Percentiles rank a stretch among this genome's conserved stretches.
Conservation (phyloP, 257 asterid genomes). For the Coffea eugenioides region DNA sequence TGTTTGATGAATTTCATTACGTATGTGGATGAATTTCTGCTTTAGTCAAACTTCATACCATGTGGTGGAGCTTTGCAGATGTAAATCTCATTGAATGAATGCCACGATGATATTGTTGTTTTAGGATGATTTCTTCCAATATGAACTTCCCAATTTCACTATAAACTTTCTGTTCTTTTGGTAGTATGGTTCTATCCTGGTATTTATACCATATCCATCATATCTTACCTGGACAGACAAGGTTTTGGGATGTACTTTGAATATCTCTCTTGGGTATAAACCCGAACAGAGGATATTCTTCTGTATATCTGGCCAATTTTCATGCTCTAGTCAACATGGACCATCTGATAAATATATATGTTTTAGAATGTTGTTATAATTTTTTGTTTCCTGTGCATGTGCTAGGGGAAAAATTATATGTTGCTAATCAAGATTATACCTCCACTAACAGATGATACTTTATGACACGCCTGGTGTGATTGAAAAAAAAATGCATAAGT, state of each 20-base stretch:
- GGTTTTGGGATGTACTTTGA: not conserved
- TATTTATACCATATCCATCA: not conserved
- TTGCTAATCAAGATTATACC: slow-evolving; percentile 1
- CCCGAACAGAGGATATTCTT: not conserved
- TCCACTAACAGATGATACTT: slow-evolving; percentile 76
- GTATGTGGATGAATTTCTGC: not conserved
- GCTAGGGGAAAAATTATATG: not conserved
- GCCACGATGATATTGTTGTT: no score
- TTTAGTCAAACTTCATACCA: not conserved
- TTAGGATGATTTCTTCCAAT: not conserved
- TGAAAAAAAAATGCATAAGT: slow-evolving; percentile 94
- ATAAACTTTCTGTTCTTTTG: no score
- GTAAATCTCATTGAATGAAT: no score
- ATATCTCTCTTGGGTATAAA: not conserved
- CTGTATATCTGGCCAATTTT: not conserved
- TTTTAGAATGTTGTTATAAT: not conserved
- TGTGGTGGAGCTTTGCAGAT: not conserved
- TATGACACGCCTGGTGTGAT: slow-evolving; percentile 98
- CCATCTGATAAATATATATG: not conserved
- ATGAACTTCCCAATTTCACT: not conserved
- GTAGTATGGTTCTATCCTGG: not conserved
- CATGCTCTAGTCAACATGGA: not conserved
- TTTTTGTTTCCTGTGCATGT: not conserved
- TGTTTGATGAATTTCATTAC: not conserved
- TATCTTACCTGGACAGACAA: not conserved